Evolutionary conservation across 2,329 filamentous ascomycete genomes (phyloP).

Genomic region (Ophiostoma sp.): DNA sequence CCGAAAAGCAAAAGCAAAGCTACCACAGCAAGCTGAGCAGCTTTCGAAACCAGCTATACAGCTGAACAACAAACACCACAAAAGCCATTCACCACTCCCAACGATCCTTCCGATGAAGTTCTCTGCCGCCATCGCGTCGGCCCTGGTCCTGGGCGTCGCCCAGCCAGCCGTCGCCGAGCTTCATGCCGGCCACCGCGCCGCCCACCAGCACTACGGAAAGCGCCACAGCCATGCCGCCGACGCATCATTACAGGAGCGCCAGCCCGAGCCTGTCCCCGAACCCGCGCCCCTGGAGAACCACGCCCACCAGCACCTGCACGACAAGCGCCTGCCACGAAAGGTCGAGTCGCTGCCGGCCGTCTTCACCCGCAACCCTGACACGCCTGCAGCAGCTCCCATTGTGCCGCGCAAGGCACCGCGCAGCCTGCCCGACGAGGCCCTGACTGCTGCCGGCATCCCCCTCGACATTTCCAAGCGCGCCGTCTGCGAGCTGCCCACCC

Average conservation of each 20-base stretch:
- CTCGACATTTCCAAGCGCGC: constrained; percentile 42
- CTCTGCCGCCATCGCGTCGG: constrained; percentile 46
- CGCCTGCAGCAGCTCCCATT: not conserved
- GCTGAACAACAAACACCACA: not conserved
- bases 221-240: constrained; percentile 31
- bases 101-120: constrained; percentile 44
- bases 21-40: not conserved
- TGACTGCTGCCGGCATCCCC: not conserved
- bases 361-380: not conserved
- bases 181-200: constrained; percentile 33
- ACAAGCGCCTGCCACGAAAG: constrained; percentile 23
- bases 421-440: constrained; percentile 31
- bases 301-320: constrained; percentile 22
- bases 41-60: not conserved
- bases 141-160: constrained; percentile 42
- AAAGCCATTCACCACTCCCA: too few species aligned
- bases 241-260: constrained; percentile 19
- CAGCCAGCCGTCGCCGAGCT: constrained; percentile 36
- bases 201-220: constrained; percentile 11
- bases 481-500: constrained; percentile 59
- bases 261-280: constrained; percentile 20
- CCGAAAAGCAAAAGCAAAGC: not conserved
- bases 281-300: not conserved
- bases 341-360: constrained; percentile 18
- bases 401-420: constrained; percentile 20